Evolutionary conservation across 108 stramenopile genomes (phyloP), one percentile per base, ranked within the genome.

Genomic region (Nitzschia sp.): DNA sequence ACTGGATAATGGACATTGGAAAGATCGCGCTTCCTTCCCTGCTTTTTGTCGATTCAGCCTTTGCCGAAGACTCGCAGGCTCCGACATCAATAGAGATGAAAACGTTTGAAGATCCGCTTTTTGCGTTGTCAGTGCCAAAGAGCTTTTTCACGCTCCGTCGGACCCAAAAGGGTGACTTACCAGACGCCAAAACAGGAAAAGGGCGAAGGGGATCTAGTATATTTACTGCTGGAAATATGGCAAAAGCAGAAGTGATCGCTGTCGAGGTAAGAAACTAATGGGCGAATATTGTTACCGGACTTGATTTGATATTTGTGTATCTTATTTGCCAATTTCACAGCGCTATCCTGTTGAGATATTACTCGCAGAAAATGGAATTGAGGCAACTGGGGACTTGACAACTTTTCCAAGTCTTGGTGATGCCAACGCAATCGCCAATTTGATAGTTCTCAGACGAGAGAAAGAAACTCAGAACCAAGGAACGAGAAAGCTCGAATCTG

Each of bases 191-290:
- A 44, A 92, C 87, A 17, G 90, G 90, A 6, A 79, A 91, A 58
- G 90, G 90, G 31, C 71, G 93, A 33, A 63, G 90, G 45, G 93
- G 93, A 9, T 78, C 86, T 2, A 90, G 83, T 31, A 91, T 94
- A 29, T 94, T 91, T 62, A 94, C 89, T 9, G 90, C 90, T 3
- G 93, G 93, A 41, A 82, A 94, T 58, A 88, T 94, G 90, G 73
- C 79, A 16, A 91, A 89, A 63, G 93, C 93, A 17, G 86, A 88
- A 71, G 85, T 94, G 1, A 74, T 94, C 55, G 90, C 93, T 32
- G 88, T 94, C 1, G 93, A 94, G 63, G 48, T 50, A 50, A 16
- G 48, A 19, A 22, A 71, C 85, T 72, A 82, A 53, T 50, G 68
- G 0, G 11, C 34, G n/a, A 6, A 50, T 31, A 52, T 26, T 6